Evolutionary conservation across 106 monocot genomes (phyloP), one percentile per base, ranked within the genome.

Genomic region (Dendrobium officinale): DNA sequence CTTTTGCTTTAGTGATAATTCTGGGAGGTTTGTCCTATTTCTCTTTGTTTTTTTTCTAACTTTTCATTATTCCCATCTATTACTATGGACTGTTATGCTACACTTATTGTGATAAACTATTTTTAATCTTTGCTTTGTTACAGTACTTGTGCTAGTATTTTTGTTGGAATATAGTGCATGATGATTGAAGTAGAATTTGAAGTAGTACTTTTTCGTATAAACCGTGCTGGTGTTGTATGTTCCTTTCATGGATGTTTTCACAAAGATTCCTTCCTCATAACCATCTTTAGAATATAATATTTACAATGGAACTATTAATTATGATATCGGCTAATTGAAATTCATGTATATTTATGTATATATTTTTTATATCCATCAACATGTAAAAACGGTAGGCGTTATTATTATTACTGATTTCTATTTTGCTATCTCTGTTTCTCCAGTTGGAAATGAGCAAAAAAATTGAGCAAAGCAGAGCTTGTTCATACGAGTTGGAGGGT

Each of bases 401-500:
- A 33, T 37, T 70, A 33, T 78, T 78, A 33, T 67, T 67, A 67
- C 26, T 73, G 49, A 72, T 22, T 76, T 80, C 61, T 54, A 37
- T 55, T 68, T 40, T 27, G 3, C 37, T 58, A 58, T 26, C 37
- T 45, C 64, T 47, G 17, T 64, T 79, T 49, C 79, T 83, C 40
- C 88, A 96, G 96, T 78, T 96, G 54, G 88, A 82, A 84, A 86
- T 86, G 80, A 80, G 45, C 31, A 91, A 89, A 85, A 93, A 55
- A 77, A 49, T 79, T 48, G 86, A 84, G 64, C 88, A 85, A 27
- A 84, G 29, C 18, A 83, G 81, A 13, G 84, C 84, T 0, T 26
- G 73, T 77, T 77, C 85, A 75, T 93, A 73, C 82, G 84, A 92
- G 58, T 77, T 96, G 74, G 88, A 90, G 51, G 96, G 96, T 61